These are phyloP conservation scores for Ambrosia artemisiifolia DNA, from an alignment of 129 eudicot genomes.

Conservation along the genomic window DNA sequence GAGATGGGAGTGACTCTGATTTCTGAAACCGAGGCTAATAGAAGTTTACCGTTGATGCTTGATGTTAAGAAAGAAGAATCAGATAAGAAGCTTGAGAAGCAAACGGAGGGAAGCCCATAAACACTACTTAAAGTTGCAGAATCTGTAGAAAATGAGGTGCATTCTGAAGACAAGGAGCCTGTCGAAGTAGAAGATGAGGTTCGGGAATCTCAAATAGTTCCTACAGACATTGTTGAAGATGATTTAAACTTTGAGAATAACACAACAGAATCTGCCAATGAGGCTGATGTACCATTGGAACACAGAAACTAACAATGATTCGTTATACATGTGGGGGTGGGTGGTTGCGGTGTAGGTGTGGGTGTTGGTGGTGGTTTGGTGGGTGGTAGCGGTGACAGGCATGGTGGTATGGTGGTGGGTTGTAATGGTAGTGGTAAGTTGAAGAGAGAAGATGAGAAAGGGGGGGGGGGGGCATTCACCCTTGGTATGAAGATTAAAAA, in stretches of 20 bases:
- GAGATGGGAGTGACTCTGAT: constrained; percentile 27
- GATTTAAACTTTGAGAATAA: constrained; percentile 19
- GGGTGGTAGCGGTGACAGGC: too few relatives aligned
- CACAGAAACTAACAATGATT: constrained; percentile 17
- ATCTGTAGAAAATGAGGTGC: constrained; percentile 27
- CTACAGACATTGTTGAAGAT: constrained; percentile 24
- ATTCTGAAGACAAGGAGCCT: constrained; percentile 24
- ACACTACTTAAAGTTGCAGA: not conserved
- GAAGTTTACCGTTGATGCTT: constrained; percentile 8
- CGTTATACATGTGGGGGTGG: constrained; percentile 7
- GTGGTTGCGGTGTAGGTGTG: too few relatives aligned
- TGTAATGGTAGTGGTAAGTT: too few relatives aligned
- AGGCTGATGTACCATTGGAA: constrained; percentile 14
- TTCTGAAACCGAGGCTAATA: constrained; percentile 28
- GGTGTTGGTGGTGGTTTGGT: too few relatives aligned
- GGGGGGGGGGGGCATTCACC: too few relatives aligned
- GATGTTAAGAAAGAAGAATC: constrained; percentile 23
- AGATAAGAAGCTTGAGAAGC: constrained; percentile 24
- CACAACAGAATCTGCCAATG: constrained; percentile 22
- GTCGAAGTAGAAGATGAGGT: constrained; percentile 18
- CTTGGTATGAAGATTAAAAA: too few relatives aligned
- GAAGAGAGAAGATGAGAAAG: too few relatives aligned
- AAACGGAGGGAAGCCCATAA: constrained; percentile 21
- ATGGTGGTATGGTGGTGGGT: too few relatives aligned
- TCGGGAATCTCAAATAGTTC: constrained; percentile 19